Evolutionary conservation across 257 asterid genomes (phyloP).

Genomic region (Verbascum thapsus): DNA sequence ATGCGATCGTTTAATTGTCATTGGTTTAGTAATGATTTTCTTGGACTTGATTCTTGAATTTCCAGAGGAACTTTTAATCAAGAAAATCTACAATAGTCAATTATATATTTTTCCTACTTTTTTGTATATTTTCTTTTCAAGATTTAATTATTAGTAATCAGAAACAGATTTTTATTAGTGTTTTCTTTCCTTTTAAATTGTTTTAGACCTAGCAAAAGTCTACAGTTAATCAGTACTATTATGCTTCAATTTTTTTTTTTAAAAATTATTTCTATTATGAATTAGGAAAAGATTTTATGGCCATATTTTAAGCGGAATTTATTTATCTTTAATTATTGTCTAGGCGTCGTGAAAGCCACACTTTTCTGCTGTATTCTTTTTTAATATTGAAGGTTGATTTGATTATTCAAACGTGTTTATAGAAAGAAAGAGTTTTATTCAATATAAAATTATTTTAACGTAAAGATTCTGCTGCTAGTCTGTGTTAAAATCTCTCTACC

Average conservation of each 20-base stretch:
- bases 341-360: too few relatives aligned
- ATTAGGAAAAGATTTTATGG: not conserved
- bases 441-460: conserved; percentile 18
- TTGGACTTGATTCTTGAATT: not conserved
- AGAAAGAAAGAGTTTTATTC: conserved; percentile 27
- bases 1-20: not conserved
- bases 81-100: not conserved
- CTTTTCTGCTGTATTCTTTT: too few relatives aligned
- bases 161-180: not conserved
- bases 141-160: not conserved
- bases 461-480: conserved; percentile 29
- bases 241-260: too few relatives aligned
- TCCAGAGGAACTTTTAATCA: conserved; percentile 4
- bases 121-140: not conserved
- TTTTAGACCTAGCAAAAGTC: too few relatives aligned
- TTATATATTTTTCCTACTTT: conserved; percentile 1
- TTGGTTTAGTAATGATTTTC: conserved; percentile 13
- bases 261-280: not conserved
- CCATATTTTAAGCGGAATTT: not conserved
- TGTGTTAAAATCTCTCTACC: too few relatives aligned
- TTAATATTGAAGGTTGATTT: too few relatives aligned
- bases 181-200: too few relatives aligned
- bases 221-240: too few relatives aligned
- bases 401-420: conserved; percentile 4
- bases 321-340: not conserved